A percentile compares a stretch with the other conserved stretches of the same genome.
phyloP scores from a whole-genome alignment of 2,329 filamentous ascomycete species.

The Apiospora aurea region DNA sequence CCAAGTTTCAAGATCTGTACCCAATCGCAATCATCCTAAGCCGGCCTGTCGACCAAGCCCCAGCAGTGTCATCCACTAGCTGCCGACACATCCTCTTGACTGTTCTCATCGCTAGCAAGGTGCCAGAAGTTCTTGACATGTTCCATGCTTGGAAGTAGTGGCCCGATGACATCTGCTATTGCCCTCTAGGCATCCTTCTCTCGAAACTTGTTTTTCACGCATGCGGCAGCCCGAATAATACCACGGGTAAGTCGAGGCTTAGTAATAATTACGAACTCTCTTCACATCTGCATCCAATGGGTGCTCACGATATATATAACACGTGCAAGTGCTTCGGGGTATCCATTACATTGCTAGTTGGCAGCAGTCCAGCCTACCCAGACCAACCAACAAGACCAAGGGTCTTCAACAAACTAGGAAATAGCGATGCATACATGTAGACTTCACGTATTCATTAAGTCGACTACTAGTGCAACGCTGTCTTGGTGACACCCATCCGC shows the following conservation, averaged over 20 bases:
- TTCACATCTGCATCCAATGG: no score
- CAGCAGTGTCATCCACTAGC: conserved; percentile 1
- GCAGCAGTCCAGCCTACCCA: not conserved
- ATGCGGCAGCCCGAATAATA: not conserved
- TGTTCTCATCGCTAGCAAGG: not conserved
- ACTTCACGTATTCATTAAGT: not conserved
- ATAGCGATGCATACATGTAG: not conserved
- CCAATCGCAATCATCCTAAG: not conserved
- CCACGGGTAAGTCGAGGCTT: not conserved
- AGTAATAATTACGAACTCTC: not conserved
- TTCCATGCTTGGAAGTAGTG: not conserved
- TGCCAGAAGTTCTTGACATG: not conserved
- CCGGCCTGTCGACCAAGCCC: not conserved
- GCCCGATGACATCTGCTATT: not conserved
- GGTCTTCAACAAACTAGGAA: not conserved
- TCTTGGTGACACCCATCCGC: conserved; percentile 8
- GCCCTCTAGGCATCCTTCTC: not conserved
- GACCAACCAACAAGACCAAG: not conserved
- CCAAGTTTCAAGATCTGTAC: not conserved
- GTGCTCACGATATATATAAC: not conserved
- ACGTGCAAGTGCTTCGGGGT: not conserved
- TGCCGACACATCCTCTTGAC: not conserved
- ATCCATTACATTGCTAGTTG: not conserved
- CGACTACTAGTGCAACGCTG: not conserved
- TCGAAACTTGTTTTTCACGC: conserved; percentile 1